These are phyloP conservation scores for Dispira simplex DNA, from an alignment of 192 early-diverging fungal genomes.

Conservation along the genomic window DNA sequence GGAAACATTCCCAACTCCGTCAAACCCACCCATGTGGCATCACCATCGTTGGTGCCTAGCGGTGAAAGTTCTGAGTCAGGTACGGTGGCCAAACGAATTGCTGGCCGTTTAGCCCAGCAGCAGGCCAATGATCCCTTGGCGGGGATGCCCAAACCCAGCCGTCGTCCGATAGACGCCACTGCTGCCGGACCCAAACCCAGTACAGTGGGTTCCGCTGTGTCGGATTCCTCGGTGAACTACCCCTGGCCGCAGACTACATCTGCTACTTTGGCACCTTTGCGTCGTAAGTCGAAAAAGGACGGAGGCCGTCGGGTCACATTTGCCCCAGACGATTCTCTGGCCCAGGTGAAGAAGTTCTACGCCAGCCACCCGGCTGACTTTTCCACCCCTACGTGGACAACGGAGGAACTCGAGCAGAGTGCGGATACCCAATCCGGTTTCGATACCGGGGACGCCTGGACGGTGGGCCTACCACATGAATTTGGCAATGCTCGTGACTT, in stretches of 20 bases:
- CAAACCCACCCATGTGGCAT: neutral
- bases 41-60: neutral
- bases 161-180: neutral
- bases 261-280: neutral
- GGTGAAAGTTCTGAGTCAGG: neutral
- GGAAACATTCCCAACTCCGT: neutral
- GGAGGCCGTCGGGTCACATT: neutral
- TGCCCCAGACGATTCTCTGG: neutral
- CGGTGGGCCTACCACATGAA: constrained; percentile 1
- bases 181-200: neutral
- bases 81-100: constrained; percentile 6
- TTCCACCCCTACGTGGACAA: neutral
- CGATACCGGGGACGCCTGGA: neutral
- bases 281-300: neutral
- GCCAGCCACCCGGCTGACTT: constrained; percentile 6
- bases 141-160: neutral
- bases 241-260: neutral
- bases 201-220: neutral
- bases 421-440: neutral
- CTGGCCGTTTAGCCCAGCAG: neutral
- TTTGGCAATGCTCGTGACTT: constrained; percentile 11
- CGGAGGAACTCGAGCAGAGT: neutral
- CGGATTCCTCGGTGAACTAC: neutral
- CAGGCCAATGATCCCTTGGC: neutral
- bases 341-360: constrained; percentile 7